Base-by-base conservation (phyloP, 345 rosid genomes). In the Noccaea bulbosa region DNA sequence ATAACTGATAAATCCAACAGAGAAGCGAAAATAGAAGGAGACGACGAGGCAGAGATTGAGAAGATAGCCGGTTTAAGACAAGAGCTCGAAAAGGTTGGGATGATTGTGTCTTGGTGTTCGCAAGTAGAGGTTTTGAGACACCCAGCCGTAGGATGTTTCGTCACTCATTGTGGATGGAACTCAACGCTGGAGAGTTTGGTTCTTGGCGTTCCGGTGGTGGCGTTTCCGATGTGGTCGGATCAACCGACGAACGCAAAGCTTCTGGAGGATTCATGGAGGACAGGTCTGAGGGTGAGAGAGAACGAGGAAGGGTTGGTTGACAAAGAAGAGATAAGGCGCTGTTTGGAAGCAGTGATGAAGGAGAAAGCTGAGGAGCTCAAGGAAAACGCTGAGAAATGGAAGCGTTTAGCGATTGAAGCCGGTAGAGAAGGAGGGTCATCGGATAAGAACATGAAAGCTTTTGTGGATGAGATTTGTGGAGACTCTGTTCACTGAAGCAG, bases 121-220 rank as follows among this genome's bases (percentile, higher is more conserved):
- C 96, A 89, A 60, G 64, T 81, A 3, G 83, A 85, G 64, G 88
- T 89, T 14, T 62, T 89, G 24, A 81, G 85, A 10, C 85, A 89
- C 55, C 49, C 50, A 5, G 14, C 92, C 4, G 24, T 84, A 2
- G 92, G 91, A 9, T 89, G 91, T 70, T 89, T 87, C 9, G 33
- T 89, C 33, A 80, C 81, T n/a, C 96, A 89, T 59, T 85, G 92
- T 47, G 96, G 96, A 3, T 89, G 96, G 96, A 89, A 72, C 74
- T 89, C 96, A 1, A 89, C 86, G 1, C 4, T 84, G 24, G 92
- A 89, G 78, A 79, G 85, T 65, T 66, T 89, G 38, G 82, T 71
- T 54, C 60, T 50, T 0, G 92, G 92, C 4, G 83, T 83, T 40
- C 91, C 96, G 0, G 74, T 85, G 12, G 92, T 89, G 77, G 93